phyloP scores from a whole-genome alignment of 1,284 basidiomycete genomes.

The Tilletiaria anomala region DNA sequence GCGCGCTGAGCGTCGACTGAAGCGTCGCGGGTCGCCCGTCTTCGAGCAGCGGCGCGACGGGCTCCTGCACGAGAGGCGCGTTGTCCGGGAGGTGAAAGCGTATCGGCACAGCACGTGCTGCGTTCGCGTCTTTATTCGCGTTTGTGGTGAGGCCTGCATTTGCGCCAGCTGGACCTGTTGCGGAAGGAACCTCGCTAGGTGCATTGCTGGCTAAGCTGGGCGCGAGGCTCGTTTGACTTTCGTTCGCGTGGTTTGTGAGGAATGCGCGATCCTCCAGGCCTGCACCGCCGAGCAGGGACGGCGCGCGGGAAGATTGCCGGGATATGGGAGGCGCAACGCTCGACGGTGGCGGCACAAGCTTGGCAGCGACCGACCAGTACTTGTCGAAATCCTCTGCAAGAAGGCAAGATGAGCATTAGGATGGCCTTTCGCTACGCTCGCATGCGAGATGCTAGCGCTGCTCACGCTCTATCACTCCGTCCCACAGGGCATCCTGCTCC shows the following conservation, averaged over 20 bases:
- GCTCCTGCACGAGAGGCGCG: conserved; percentile 74
- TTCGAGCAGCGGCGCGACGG: conserved; percentile 64
- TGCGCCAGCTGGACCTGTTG: conserved; percentile 3
- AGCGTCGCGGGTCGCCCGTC: conserved; percentile 45
- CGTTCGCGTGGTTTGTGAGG: conserved; percentile 12
- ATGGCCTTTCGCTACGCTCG: background rate
- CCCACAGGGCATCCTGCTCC: conserved; percentile 30
- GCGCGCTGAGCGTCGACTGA: conserved; percentile 35
- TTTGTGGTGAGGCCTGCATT: too few species aligned
- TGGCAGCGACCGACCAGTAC: conserved; percentile 77
- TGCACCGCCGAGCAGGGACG: background rate
- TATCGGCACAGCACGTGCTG: conserved; percentile 58
- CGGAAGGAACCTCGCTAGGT: conserved; percentile 1
- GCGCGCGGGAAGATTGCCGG: background rate
- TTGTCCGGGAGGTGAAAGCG: conserved; percentile 72
- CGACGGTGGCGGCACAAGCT: conserved; percentile 47
- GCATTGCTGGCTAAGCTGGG: conserved; percentile 3
- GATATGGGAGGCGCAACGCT: background rate
- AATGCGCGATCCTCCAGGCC: conserved; percentile 4
- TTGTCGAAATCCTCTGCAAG: conserved; percentile 76
- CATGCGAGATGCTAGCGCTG: too few species aligned
- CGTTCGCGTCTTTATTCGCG: too few species aligned
- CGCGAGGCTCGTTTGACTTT: conserved; percentile 10
- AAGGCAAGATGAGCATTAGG: background rate
- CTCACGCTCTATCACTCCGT: conserved; percentile 13